Evolutionary conservation across 2,329 filamentous ascomycete species (phyloP).

Genomic region (Phoma sp.): DNA sequence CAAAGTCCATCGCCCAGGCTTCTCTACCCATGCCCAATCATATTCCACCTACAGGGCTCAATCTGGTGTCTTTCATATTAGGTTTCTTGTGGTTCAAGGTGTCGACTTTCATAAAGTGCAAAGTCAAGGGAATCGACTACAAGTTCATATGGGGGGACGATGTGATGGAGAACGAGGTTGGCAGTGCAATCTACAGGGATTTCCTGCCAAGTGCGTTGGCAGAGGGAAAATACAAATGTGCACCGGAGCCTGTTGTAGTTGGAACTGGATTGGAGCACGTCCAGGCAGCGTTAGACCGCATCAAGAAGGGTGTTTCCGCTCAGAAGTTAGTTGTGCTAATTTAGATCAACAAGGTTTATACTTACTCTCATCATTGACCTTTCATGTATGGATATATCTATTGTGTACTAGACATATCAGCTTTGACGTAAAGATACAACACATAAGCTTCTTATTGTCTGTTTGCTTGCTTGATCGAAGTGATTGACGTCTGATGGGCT

Average conservation of each 20-base stretch:
- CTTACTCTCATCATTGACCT: too few relatives aligned
- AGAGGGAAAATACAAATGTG: conserved; percentile 10
- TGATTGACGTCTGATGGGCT: too few relatives aligned
- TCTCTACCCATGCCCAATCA: conserved; percentile 8
- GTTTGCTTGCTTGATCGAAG: too few relatives aligned
- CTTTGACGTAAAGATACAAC: too few relatives aligned
- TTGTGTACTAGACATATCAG: too few relatives aligned
- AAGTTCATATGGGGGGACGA: conserved; percentile 19
- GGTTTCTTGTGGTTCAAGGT: conserved; percentile 15
- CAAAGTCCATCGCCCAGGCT: conserved; percentile 21
- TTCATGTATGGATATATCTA: too few relatives aligned
- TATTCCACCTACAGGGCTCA: conserved; percentile 12
- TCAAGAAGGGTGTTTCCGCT: conserved; percentile 9
- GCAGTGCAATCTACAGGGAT: conserved; percentile 2
- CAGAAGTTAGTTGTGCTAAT: conserved; percentile 9
- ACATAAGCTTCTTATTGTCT: too few relatives aligned
- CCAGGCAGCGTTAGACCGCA: conserved; percentile 25
- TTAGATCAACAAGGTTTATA: neutral
- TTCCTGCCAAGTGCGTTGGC: conserved; percentile 24
- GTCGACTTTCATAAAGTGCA: conserved; percentile 17
- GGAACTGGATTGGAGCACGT: conserved; percentile 26
- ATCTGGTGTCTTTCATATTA: conserved; percentile 8
- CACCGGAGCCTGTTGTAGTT: conserved; percentile 24
- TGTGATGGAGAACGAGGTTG: conserved; percentile 8
- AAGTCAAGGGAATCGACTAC: conserved; percentile 12